Conservation (phyloP, 352 stramenopile species). For the Globisporangium carolinianum region DNA sequence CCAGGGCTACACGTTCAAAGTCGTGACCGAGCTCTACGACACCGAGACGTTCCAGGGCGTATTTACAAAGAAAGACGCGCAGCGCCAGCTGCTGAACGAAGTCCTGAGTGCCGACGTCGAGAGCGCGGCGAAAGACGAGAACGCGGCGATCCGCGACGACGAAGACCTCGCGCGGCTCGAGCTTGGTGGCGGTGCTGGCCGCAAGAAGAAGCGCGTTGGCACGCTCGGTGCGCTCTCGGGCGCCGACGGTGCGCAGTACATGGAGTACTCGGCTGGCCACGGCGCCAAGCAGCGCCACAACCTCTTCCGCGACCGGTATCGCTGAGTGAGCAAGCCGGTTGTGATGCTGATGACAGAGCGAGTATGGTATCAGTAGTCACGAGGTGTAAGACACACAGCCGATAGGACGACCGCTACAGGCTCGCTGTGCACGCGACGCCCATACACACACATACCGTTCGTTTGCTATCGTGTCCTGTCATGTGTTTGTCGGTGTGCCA, state of each 20-base stretch:
- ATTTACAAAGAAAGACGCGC: conserved; percentile 75
- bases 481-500: no score
- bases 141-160: conserved; percentile 74
- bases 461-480: no score
- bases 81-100: conserved; percentile 69
- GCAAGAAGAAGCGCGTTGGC: conserved; percentile 76
- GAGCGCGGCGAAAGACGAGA: conserved; percentile 76
- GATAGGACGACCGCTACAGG: no score
- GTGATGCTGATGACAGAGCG: not conserved
- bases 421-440: no score
- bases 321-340: conserved; percentile 17
- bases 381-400: no score
- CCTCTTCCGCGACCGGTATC: conserved; percentile 81
- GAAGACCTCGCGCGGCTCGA: conserved; percentile 75
- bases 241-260: conserved; percentile 76
- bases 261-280: conserved; percentile 81
- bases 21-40: conserved; percentile 93
- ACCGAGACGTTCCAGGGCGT: conserved; percentile 69
- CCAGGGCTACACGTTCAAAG: conserved; percentile 99
- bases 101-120: conserved; percentile 78
- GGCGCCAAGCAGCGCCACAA: conserved; percentile 83
- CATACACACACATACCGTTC: no score
- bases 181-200: conserved; percentile 22
- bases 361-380: not conserved
- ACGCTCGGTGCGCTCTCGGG: conserved; percentile 74